A percentile compares a stretch with the other conserved stretches of the same genome.
Conservation (phyloP, 768 basidiomycete genomes). For the Mycena galericulata region DNA sequence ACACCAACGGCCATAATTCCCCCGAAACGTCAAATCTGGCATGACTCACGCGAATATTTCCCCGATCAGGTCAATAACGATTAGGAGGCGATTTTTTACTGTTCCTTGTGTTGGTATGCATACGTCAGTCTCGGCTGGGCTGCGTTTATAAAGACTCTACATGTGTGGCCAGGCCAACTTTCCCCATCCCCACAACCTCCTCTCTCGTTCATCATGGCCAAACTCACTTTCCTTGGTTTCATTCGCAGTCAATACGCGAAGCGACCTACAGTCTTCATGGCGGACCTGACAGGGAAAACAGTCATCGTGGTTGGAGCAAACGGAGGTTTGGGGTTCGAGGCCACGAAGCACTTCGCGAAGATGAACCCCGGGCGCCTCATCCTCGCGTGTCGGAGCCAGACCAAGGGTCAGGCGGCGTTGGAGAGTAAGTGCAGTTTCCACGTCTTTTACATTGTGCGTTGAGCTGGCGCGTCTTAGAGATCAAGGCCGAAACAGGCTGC, state of each 20-base stretch:
- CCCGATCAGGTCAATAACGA: too few species aligned
- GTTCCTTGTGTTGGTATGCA: too few species aligned
- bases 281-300: conserved; percentile 35
- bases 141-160: neutral
- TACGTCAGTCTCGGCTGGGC: too few species aligned
- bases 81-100: too few species aligned
- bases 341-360: conserved; percentile 45
- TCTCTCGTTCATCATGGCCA: conserved; percentile 26
- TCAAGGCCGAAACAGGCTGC: conserved; percentile 25
- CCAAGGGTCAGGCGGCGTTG: conserved; percentile 24
- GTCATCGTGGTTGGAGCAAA: conserved; percentile 36
- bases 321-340: conserved; percentile 36
- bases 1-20: neutral
- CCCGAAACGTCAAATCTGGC: too few species aligned
- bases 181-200: neutral
- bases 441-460: neutral
- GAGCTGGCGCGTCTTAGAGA: neutral
- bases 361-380: conserved; percentile 47
- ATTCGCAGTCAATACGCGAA: conserved; percentile 22
- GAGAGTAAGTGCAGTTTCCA: conserved; percentile 10
- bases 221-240: conserved; percentile 17
- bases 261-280: conserved; percentile 33
- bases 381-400: conserved; percentile 46
- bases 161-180: too few species aligned
- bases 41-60: too few species aligned